These are phyloP conservation scores for Monosporozyma siamensis DNA, from an alignment of 805 yeast species.

Conservation along the genomic window DNA sequence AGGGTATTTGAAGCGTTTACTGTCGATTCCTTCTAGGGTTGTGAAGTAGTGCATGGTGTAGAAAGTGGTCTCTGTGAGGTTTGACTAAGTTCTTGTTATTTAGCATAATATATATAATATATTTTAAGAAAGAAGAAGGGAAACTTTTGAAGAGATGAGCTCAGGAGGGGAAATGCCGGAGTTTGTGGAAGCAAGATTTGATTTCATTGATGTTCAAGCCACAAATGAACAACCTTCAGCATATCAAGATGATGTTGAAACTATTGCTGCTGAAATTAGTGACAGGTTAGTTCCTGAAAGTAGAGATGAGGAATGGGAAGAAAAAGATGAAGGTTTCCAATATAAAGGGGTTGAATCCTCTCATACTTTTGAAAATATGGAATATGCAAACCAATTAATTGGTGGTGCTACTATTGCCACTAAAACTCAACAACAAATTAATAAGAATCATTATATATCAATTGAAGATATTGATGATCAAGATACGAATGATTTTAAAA, in stretches of 20 bases:
- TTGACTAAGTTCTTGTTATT: too few species aligned
- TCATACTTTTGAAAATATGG: constrained; percentile 8
- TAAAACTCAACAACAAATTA: neutral
- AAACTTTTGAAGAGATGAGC: too few species aligned
- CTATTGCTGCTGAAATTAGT: neutral
- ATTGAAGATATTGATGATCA: constrained; percentile 9
- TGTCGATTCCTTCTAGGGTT: too few species aligned
- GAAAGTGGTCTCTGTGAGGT: too few species aligned
- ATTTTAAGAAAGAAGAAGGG: too few species aligned
- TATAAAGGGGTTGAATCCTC: constrained; percentile 7
- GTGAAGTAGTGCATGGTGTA: too few species aligned
- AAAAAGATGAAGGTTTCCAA: neutral
- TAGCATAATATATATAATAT: too few species aligned
- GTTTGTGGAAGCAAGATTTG: constrained; percentile 4
- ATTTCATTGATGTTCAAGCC: constrained; percentile 2
- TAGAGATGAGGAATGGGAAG: neutral
- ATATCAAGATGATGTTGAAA: neutral
- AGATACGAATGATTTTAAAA: constrained; percentile 9
- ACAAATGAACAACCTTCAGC: constrained; percentile 7
- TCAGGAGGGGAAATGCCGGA: constrained; percentile 6
- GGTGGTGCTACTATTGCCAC: constrained; percentile 10
- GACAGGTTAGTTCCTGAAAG: constrained; percentile 1
- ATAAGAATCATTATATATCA: constrained; percentile 6
- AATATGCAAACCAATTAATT: constrained; percentile 8
- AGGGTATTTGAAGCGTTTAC: too few species aligned